A percentile compares a stretch with the other conserved stretches of the same genome.
Evolutionary conservation across 2,329 filamentous ascomycete genomes (phyloP).

Genomic region (Blastomyces emzantsi): DNA sequence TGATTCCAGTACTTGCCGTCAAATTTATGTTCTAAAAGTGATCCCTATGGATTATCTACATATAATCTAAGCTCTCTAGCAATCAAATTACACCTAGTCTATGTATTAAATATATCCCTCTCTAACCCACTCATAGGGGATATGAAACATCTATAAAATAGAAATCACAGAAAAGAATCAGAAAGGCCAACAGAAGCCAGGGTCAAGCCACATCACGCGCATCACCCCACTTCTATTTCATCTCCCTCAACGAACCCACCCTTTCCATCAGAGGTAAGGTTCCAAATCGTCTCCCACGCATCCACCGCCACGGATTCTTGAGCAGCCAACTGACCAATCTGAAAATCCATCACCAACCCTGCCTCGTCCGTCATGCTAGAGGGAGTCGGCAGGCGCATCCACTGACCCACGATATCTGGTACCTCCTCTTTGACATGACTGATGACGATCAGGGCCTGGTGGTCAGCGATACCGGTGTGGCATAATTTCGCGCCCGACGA

Average conservation of each 20-base stretch:
- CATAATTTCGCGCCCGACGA: constrained; percentile 12
- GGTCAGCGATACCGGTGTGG: constrained; percentile 50
- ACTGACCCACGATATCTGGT: constrained; percentile 71
- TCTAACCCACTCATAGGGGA: neutral
- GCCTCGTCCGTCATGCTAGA: constrained; percentile 13
- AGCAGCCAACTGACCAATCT: constrained; percentile 13
- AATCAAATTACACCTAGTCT: neutral
- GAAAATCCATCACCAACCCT: constrained; percentile 7
- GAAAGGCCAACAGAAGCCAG: neutral
- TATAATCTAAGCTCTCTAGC: neutral
- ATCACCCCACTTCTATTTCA: neutral
- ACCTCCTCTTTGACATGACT: constrained; percentile 88
- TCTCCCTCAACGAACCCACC: no score
- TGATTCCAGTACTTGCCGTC: neutral
- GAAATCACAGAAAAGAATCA: neutral
- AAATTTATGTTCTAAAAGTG: neutral
- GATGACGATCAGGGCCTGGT: constrained; percentile 83
- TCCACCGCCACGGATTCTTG: constrained; percentile 10
- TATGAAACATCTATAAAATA: neutral
- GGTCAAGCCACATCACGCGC: neutral
- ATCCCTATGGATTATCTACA: neutral
- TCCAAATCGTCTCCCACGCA: constrained; percentile 17
- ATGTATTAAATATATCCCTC: no score
- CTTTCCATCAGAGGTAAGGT: neutral
- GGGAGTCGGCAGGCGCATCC: constrained; percentile 59